phyloP scores from a whole-genome alignment of 2,329 filamentous ascomycete genomes.

The Ophiosphaerella narmari region DNA sequence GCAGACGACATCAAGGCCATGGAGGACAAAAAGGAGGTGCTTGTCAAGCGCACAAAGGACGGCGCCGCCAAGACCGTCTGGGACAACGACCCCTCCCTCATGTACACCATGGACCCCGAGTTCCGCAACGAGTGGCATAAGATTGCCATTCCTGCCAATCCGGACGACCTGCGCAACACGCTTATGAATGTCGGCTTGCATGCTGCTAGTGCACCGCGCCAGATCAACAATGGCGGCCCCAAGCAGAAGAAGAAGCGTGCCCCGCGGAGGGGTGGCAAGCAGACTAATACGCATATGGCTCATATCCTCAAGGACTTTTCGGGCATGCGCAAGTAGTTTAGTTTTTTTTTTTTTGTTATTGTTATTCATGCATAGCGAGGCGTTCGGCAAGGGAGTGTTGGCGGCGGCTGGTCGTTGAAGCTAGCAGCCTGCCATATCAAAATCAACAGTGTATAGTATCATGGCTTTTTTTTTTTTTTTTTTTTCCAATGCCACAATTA shows the following conservation, averaged over 20 bases:
- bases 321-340: constrained; percentile 48
- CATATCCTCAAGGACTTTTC: constrained; percentile 78
- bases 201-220: constrained; percentile 3
- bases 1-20: constrained; percentile 77
- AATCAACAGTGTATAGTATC: not conserved
- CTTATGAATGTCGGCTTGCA: constrained; percentile 73
- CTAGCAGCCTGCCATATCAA: not conserved
- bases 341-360: constrained; percentile 7
- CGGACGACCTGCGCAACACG: constrained; percentile 77
- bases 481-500: not conserved
- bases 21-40: constrained; percentile 76
- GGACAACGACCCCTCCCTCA: constrained; percentile 81
- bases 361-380: constrained; percentile 36
- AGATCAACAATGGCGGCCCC: constrained; percentile 65
- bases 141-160: constrained; percentile 71
- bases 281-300: constrained; percentile 86
- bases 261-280: constrained; percentile 74
- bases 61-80: constrained; percentile 79
- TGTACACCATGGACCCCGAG: constrained; percentile 76
- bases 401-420: not conserved
- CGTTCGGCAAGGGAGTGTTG: constrained; percentile 19
- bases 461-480: not conserved
- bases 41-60: constrained; percentile 91
- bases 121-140: constrained; percentile 85
- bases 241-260: constrained; percentile 78